These are phyloP conservation scores for Avena insularis DNA, from an alignment of 176 grass and related monocot genomes.

Conservation along the genomic window DNA sequence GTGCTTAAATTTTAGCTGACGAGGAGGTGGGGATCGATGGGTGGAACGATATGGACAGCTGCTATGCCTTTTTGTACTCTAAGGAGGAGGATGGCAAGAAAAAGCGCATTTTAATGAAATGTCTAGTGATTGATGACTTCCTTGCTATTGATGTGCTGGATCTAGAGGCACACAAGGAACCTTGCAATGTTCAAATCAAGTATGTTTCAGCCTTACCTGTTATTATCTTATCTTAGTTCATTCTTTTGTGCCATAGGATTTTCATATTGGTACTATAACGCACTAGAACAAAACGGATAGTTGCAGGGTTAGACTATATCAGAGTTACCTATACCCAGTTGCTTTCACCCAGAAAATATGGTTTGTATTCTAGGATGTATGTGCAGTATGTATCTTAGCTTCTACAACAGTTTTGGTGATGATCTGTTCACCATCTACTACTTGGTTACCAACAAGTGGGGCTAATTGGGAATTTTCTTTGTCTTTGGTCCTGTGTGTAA, in stretches of 20 bases:
- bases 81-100: conserved; percentile 76
- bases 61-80: conserved; percentile 72
- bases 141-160: conserved; percentile 77
- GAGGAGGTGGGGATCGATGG: conserved; percentile 83
- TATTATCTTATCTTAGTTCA: neutral
- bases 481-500: neutral
- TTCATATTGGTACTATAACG: conserved; percentile 1
- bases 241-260: neutral
- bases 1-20: conserved; percentile 34
- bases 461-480: neutral
- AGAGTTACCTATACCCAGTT: neutral
- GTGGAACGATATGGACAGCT: conserved; percentile 74
- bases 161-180: conserved; percentile 56
- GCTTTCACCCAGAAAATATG: neutral
- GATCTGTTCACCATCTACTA: neutral
- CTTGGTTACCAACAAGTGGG: neutral
- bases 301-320: neutral
- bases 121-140: conserved; percentile 66
- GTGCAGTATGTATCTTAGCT: neutral
- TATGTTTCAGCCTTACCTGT: conserved; percentile 41
- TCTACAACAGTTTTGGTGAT: neutral
- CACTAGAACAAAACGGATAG: neutral
- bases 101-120: conserved; percentile 66
- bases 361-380: neutral
- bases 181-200: conserved; percentile 69